phyloP scores from a whole-genome alignment of 192 early-diverging fungal species.

The Endogone sp. region DNA sequence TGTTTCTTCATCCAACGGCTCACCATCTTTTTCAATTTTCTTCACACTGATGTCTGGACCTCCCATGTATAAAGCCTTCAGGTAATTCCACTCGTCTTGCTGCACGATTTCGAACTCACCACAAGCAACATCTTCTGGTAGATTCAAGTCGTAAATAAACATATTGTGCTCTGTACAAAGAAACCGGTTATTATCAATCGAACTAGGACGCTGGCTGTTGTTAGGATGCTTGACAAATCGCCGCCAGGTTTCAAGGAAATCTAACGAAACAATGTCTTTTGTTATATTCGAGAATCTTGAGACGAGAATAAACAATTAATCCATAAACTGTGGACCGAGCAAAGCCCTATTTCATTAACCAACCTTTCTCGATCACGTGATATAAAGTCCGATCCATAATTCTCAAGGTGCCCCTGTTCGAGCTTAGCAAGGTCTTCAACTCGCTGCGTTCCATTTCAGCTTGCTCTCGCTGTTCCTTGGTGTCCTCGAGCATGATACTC shows the following conservation, averaged over 20 bases:
- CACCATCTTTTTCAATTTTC: background rate
- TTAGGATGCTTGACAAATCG: background rate
- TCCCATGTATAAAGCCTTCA: background rate
- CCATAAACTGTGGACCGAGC: no score
- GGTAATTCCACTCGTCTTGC: background rate
- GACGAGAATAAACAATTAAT: no score
- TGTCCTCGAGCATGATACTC: background rate
- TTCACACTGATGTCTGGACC: background rate
- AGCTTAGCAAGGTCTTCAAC: background rate
- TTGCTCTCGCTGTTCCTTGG: background rate
- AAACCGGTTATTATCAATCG: background rate
- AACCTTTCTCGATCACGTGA: background rate
- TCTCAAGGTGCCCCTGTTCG: background rate
- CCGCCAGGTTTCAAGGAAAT: background rate
- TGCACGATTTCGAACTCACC: background rate
- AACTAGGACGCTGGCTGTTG: background rate
- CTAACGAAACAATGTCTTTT: background rate
- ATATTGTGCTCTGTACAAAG: background rate
- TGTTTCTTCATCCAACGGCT: background rate
- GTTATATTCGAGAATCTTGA: no score
- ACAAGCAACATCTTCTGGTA: background rate
- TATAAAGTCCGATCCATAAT: background rate
- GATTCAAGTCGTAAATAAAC: background rate
- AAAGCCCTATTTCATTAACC: background rate
- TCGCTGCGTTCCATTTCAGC: background rate